phyloP scores from a whole-genome alignment of 2,329 filamentous ascomycete genomes.

The Cercospora sojina region DNA sequence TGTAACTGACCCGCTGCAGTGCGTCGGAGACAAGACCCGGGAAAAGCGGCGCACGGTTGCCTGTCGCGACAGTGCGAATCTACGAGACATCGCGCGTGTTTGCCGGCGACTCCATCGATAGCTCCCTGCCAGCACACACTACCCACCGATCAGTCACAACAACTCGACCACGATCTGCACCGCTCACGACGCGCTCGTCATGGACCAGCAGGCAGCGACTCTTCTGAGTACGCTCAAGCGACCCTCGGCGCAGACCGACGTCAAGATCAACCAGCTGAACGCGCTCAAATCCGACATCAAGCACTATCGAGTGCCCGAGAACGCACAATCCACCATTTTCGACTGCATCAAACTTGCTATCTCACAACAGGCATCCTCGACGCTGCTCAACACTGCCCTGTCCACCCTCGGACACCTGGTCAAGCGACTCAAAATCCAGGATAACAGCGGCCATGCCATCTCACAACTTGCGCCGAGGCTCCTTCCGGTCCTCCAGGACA shows the following conservation, averaged over 20 bases:
- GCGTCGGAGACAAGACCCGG: neutral
- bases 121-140: neutral
- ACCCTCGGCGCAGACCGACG: conserved; percentile 66
- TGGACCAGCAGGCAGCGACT: conserved; percentile 58
- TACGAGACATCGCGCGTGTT: neutral
- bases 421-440: conserved; percentile 81
- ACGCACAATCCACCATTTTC: conserved; percentile 69
- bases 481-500: conserved; percentile 74
- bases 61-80: neutral
- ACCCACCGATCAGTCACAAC: conserved; percentile 3
- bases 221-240: conserved; percentile 57
- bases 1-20: neutral
- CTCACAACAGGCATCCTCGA: conserved; percentile 68
- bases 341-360: conserved; percentile 77
- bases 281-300: conserved; percentile 85
- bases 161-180: neutral
- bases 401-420: conserved; percentile 84
- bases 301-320: conserved; percentile 82
- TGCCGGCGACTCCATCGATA: neutral
- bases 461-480: conserved; percentile 65
- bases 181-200: conserved; percentile 33
- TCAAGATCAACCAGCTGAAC: conserved; percentile 69
- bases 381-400: conserved; percentile 77
- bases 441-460: conserved; percentile 69
- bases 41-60: neutral